Evolutionary conservation across 2,329 filamentous ascomycete species (phyloP).

Genomic region (Simplicillium aogashimaense): DNA sequence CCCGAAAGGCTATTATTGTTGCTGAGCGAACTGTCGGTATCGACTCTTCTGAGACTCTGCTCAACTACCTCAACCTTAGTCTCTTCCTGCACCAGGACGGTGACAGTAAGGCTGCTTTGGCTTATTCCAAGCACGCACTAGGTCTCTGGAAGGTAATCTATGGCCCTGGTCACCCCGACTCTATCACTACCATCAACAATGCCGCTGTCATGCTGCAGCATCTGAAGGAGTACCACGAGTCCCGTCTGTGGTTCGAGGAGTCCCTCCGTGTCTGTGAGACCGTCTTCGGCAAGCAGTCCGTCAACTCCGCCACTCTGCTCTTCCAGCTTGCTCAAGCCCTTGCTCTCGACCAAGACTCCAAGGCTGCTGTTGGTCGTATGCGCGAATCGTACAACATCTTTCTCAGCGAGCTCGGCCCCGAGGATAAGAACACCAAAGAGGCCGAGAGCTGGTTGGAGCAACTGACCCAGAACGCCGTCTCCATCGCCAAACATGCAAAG

Average conservation of each 20-base stretch:
- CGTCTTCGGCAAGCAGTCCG: slow-evolving; percentile 78
- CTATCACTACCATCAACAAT: slow-evolving; percentile 98
- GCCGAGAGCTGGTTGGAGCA: slow-evolving; percentile 95
- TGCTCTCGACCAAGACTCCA: slow-evolving; percentile 90
- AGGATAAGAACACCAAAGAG: slow-evolving; percentile 97
- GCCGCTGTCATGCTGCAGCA: slow-evolving; percentile 97
- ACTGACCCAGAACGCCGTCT: slow-evolving; percentile 89
- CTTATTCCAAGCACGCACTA: slow-evolving; percentile 85
- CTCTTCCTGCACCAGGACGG: slow-evolving; percentile 88
- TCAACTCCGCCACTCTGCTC: slow-evolving; percentile 87
- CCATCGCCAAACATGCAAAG: slow-evolving; percentile 88
- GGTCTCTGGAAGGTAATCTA: slow-evolving; percentile 97
- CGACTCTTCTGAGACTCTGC: slow-evolving; percentile 85
- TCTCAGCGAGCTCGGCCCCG: slow-evolving; percentile 71
- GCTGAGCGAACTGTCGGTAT: slow-evolving; percentile 89
- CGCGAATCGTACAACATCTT: slow-evolving; percentile 96
- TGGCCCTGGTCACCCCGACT: slow-evolving; percentile 86
- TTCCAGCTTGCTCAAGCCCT: slow-evolving; percentile 97
- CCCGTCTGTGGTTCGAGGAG: slow-evolving; percentile 91
- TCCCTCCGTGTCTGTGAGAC: slow-evolving; percentile 82
- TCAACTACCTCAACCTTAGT: slow-evolving; percentile 92
- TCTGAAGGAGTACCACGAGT: slow-evolving; percentile 89
- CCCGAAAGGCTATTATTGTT: slow-evolving; percentile 92
- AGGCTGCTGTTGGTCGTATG: slow-evolving; percentile 86
- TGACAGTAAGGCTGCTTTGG: slow-evolving; percentile 79